A percentile compares a stretch with the other conserved stretches of the same genome.
These are phyloP conservation scores for Cryptosporidium tyzzeri DNA, from an alignment of 169 alveolate species.

Conservation along the genomic window DNA sequence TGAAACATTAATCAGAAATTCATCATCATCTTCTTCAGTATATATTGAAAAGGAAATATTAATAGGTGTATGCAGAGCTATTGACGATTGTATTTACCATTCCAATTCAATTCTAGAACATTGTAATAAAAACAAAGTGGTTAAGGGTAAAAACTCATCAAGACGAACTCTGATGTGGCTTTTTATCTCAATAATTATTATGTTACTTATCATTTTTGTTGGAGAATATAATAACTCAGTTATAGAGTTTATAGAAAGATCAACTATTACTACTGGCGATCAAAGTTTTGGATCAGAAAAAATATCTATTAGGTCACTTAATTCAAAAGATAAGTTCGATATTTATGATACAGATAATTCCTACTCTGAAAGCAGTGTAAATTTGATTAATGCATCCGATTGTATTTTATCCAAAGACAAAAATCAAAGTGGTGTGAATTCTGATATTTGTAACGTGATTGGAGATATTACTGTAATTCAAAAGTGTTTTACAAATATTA, in stretches of 20 bases:
- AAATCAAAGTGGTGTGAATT: not conserved
- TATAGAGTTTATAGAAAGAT: not conserved
- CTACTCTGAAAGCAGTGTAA: not conserved
- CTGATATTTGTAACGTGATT: conserved; percentile 47
- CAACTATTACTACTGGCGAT: not conserved
- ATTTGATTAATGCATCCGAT: conserved; percentile 34
- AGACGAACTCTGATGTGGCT: not conserved
- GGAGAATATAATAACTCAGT: not conserved
- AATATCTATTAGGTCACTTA: not conserved
- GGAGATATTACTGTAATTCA: conserved; percentile 64
- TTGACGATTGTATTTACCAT: conserved; percentile 38
- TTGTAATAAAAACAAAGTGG: conserved; percentile 17
- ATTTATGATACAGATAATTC: not conserved
- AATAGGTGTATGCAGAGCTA: not conserved
- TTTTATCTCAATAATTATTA: not conserved
- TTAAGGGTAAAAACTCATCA: not conserved
- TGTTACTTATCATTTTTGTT: not conserved
- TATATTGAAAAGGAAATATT: conserved; percentile 16
- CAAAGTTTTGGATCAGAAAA: not conserved
- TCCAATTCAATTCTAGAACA: conserved; percentile 14
- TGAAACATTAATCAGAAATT: not conserved
- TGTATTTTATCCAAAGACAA: conserved; percentile 23
- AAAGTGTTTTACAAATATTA: conserved; percentile 41
- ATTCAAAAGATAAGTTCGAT: not conserved
- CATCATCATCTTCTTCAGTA: not conserved